Base-by-base conservation (phyloP, 805 yeast species). In the Zygosaccharomyces bailii region DNA sequence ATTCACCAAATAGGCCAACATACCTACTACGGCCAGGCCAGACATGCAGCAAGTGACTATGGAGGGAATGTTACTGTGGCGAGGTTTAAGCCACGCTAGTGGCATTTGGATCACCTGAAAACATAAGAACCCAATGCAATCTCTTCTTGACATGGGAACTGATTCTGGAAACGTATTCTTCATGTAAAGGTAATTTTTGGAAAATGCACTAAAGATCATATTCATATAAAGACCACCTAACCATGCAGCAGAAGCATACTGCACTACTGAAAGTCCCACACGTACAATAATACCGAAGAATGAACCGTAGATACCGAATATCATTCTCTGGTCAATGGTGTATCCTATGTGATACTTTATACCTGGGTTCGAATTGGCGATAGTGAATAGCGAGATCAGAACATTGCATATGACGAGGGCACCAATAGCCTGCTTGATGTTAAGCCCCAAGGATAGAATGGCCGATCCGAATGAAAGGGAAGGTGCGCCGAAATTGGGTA, bases 181-280 rank as follows among this genome's bases (percentile, higher is more conserved):
- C 63, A 63, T 54, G 35, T 50, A 39, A 17, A 54, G 48, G 31
- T 53, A 57, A 35, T 52, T 45, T 7, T 57, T 55, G n/a, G 59
- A 55, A 41, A 66, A 56, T 13, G 57, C 49, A n/a, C 63, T 56
- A 18, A 62, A 58, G 17, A 63, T 46, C 37, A 63, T 66, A 37
- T 63, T 63, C 25, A 65, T 55, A 36, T 68, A 67, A 47, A 65
- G 59, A 9, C 71, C 68, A 38, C 68, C 68, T 37, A 61, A 60
- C 54, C 63, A 62, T 6, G 72, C 60, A 45, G 66, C 62, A 31
- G 66, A 68, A 11, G 72, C 73, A 52, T 66, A 70, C 67, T 72
- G 67, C 30, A 70, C 64, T 25, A 63, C 58, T 17, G 70, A 65
- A 2, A 66, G 62, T 25, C 68, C 61, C 43, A 67, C 59, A 43